Evolutionary conservation across 352 stramenopile genomes (phyloP), one percentile per base, ranked within the genome.

Genomic region (Phytophthora pini): DNA sequence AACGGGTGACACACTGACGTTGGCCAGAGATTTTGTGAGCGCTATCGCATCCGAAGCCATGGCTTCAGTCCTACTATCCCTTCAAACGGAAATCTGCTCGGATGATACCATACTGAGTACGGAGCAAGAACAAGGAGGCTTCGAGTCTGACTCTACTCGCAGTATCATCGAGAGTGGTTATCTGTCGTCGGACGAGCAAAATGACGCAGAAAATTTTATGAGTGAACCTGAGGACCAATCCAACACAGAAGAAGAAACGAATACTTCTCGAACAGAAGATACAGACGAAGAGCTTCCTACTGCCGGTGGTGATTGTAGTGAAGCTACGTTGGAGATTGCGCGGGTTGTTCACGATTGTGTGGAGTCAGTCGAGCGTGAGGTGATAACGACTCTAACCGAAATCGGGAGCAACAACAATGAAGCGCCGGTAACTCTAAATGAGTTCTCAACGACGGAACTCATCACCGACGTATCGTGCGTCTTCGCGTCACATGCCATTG

Each of bases 401-500:
- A 41, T n/a, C n/a, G 17, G n/a, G 3, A 36, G 12, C n/a, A 46
- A 11, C 4, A 39, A 26, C 50, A 41, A 40, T 7, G 32, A 56
- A 11, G 38, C 29, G n/a, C 9, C 10, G 15, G 48, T 29, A 43
- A 17, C 13, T 13, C 5, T 10, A n/a, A 17, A 44, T 57, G 45
- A 47, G 5, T 65, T 53, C 32, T 54, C 52, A 22, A 44, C 53
- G 26, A 46, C 60, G 41, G 47, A 65, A 15, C 56, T 73, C 32
- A 29, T 65, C 2, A 48, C 53, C 5, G n/a, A 24, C 11, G 17
- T 66, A 10, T 53, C 65, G 9, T 46, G 31, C 12, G 3, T 57
- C 15, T 69, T 65, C 13, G 47, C 52, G 6, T 57, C 46, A 5
- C 59, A 69, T n/a, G 29, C 38, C 1, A 73, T 70, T 40, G 34